These are phyloP conservation scores for Epithemia pelagica DNA, from an alignment of 108 stramenopile species.

Conservation along the genomic window DNA sequence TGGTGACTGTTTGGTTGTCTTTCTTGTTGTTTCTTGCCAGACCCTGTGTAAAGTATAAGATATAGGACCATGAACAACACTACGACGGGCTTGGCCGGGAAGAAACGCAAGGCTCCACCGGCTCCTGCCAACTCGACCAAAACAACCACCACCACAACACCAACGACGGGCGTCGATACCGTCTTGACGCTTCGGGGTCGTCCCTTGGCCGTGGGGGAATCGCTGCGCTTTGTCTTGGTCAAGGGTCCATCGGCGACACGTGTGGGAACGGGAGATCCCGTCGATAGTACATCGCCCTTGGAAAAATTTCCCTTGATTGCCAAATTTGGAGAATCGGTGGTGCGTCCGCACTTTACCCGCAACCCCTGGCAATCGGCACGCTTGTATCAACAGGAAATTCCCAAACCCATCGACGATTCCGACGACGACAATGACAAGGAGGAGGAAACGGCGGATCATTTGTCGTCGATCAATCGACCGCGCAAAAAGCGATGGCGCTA, in stretches of 20 bases:
- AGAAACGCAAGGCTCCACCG: not conserved
- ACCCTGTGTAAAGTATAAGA: too few species aligned
- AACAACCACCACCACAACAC: not conserved
- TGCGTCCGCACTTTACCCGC: slow-evolving; percentile 40
- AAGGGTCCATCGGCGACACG: slow-evolving; percentile 30
- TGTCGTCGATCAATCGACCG: slow-evolving; percentile 26
- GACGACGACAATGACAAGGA: slow-evolving; percentile 56
- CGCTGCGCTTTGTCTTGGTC: slow-evolving; percentile 32
- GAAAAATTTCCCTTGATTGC: slow-evolving; percentile 63
- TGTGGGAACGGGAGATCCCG: slow-evolving; percentile 28
- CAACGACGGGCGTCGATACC: slow-evolving; percentile 26
- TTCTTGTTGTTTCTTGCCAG: too few species aligned
- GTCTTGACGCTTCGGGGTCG: slow-evolving; percentile 29
- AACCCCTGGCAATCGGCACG: slow-evolving; percentile 42
- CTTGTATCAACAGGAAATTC: slow-evolving; percentile 77
- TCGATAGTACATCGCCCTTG: slow-evolving; percentile 35
- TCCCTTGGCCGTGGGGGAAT: slow-evolving; percentile 22
- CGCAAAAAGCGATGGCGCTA: slow-evolving; percentile 58
- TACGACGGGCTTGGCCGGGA: not conserved
- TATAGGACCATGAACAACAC: not conserved
- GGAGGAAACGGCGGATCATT: slow-evolving; percentile 21
- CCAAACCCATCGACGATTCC: slow-evolving; percentile 57
- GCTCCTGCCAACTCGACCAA: not conserved
- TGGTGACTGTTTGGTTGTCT: too few species aligned
- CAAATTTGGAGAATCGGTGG: slow-evolving; percentile 68